phyloP scores from a whole-genome alignment of 768 basidiomycete genomes.

The Suillus placidus region DNA sequence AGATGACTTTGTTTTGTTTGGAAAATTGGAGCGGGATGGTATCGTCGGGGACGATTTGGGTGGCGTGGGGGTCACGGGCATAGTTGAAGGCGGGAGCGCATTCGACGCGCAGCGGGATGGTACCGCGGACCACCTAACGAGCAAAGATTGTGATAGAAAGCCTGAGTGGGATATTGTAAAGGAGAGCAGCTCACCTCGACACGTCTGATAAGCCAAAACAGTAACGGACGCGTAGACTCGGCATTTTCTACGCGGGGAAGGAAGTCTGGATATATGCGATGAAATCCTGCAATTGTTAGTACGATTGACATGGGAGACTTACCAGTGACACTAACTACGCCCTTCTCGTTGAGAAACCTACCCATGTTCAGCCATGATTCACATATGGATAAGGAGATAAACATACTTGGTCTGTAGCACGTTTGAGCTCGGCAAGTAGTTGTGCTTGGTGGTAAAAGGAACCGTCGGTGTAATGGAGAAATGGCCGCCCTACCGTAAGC shows the following conservation, averaged over 20 bases:
- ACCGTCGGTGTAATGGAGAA: conserved; percentile 82
- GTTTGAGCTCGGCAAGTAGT: conserved; percentile 82
- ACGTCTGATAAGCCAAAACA: conserved; percentile 84
- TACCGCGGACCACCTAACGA: conserved; percentile 77
- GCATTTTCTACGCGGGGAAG: conserved; percentile 61
- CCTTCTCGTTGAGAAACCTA: conserved; percentile 82
- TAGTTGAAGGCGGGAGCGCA: conserved; percentile 98
- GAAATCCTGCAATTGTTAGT: not conserved
- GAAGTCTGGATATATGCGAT: conserved; percentile 54
- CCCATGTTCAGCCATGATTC: not conserved
- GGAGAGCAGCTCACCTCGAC: conserved; percentile 56
- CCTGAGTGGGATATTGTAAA: not conserved
- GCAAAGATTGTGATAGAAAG: not conserved
- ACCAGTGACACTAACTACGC: conserved; percentile 86
- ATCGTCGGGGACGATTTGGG: conserved; percentile 54
- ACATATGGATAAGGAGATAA: not conserved
- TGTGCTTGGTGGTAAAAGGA: conserved; percentile 76
- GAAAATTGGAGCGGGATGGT: conserved; percentile 35
- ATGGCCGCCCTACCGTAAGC: conserved; percentile 69
- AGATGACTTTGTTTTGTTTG: conserved; percentile 61
- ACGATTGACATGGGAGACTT: conserved; percentile 8
- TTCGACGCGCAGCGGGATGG: conserved; percentile 78
- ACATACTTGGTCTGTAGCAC: conserved; percentile 79
- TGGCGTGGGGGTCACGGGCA: conserved; percentile 74
- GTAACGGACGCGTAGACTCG: conserved; percentile 57